Evolutionary conservation across 2,329 filamentous ascomycete genomes (phyloP).

Genomic region (Pseudogymnoascus sp.): DNA sequence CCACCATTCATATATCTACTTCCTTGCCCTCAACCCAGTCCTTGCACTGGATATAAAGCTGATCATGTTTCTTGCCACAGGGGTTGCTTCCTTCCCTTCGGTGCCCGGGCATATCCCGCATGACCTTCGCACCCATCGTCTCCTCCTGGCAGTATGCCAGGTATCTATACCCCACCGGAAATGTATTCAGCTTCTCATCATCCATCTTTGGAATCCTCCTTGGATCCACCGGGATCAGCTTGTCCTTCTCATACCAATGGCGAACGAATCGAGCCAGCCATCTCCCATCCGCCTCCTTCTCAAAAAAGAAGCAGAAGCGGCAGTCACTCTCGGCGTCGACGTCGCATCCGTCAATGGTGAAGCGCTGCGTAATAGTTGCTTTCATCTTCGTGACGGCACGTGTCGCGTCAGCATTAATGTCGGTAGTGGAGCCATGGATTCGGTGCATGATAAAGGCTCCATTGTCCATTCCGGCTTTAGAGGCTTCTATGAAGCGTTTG

Average conservation of each 20-base stretch:
- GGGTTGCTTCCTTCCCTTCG: too few species aligned
- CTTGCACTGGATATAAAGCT: too few species aligned
- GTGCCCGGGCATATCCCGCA: too few species aligned
- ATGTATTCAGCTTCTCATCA: too few species aligned
- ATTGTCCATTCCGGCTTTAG: constrained; percentile 34
- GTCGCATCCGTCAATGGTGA: constrained; percentile 34
- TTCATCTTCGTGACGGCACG: constrained; percentile 43
- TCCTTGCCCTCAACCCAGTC: too few species aligned
- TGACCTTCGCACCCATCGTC: too few species aligned
- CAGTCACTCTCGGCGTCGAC: constrained; percentile 41
- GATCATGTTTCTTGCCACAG: too few species aligned
- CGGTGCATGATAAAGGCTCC: constrained; percentile 39
- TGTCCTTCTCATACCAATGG: constrained; percentile 47
- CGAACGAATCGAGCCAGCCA: constrained; percentile 39
- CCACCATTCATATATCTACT: too few species aligned
- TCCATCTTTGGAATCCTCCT: constrained; percentile 10
- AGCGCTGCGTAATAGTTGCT: constrained; percentile 42
- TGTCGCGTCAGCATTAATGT: constrained; percentile 33
- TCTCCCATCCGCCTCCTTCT: constrained; percentile 23
- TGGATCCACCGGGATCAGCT: constrained; percentile 39
- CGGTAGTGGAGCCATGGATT: constrained; percentile 35
- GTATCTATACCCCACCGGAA: too few species aligned
- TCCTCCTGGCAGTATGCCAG: too few species aligned
- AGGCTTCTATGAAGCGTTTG: constrained; percentile 34
- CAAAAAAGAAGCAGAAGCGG: constrained; percentile 40